Percentiles rank a stretch among this genome's conserved stretches.
Evolutionary conservation across 805 yeast species (phyloP).

Genomic region (Lipomyces starkeyi): DNA sequence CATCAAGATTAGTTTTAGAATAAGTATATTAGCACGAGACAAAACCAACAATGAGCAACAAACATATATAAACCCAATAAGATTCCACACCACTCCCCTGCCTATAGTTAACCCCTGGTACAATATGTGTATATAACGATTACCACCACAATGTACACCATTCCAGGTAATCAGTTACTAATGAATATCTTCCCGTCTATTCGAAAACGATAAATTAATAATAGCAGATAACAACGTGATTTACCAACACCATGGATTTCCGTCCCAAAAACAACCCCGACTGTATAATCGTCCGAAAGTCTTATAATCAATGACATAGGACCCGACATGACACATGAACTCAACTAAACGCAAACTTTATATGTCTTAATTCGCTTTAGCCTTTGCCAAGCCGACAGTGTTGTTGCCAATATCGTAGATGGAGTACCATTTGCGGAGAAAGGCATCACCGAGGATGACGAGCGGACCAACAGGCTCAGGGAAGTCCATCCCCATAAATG

Average conservation of each 20-base stretch:
- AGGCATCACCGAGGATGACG: slow-evolving; percentile 96
- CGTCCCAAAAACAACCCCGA: slow-evolving; percentile 3
- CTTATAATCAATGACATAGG: neutral
- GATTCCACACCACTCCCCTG: slow-evolving; percentile 1
- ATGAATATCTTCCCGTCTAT: neutral
- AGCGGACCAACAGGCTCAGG: slow-evolving; percentile 96
- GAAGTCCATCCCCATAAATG: slow-evolving; percentile 96
- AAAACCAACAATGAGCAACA: neutral
- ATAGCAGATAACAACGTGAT: slow-evolving; percentile 3
- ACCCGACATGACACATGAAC: neutral
- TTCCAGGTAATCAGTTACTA: neutral
- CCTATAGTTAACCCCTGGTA: neutral
- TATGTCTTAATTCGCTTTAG: slow-evolving; percentile 62
- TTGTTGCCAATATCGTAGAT: slow-evolving; percentile 87
- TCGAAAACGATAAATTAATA: neutral
- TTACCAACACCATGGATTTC: slow-evolving; percentile 3
- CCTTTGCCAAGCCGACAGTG: slow-evolving; percentile 95
- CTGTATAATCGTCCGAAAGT: neutral
- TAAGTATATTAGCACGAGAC: neutral
- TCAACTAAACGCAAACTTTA: neutral
- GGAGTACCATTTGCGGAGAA: slow-evolving; percentile 93
- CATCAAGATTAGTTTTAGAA: neutral
- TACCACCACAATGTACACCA: neutral
- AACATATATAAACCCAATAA: neutral
- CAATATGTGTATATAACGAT: neutral